Conservation (phyloP, 1,139 yeast genomes). For the Komagataea norvegica region DNA sequence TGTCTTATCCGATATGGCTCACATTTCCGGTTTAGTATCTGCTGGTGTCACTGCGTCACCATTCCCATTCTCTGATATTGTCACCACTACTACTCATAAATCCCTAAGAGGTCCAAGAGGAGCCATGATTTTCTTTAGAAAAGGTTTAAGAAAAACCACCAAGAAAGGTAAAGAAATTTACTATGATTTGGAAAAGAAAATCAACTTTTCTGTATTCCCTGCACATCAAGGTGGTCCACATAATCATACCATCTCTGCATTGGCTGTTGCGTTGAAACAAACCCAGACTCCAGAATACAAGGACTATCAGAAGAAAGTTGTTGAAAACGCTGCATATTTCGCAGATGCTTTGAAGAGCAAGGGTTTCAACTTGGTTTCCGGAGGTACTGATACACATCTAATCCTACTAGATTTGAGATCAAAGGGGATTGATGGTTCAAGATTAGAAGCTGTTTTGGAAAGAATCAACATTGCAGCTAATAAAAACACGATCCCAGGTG, state of each 20-base stretch:
- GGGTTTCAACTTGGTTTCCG: constrained; percentile 80
- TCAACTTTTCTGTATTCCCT: constrained; percentile 95
- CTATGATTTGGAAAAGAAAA: constrained; percentile 83
- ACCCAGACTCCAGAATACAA: constrained; percentile 81
- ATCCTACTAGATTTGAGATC: constrained; percentile 81
- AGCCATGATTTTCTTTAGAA: constrained; percentile 96
- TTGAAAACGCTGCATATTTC: constrained; percentile 72
- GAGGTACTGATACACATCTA: constrained; percentile 94
- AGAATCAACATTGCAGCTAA: constrained; percentile 89
- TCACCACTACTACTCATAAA: constrained; percentile 96
- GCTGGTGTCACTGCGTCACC: constrained; percentile 93
- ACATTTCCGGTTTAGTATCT: constrained; percentile 88
- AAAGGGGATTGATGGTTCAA: constrained; percentile 89
- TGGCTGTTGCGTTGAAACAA: constrained; percentile 92
- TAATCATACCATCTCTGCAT: constrained; percentile 93
- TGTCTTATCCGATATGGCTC: constrained; percentile 93
- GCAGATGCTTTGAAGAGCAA: constrained; percentile 61
- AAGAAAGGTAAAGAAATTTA: constrained; percentile 85
- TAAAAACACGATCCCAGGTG: constrained; percentile 96
- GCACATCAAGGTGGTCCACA: constrained; percentile 99
- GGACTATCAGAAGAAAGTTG: constrained; percentile 78
- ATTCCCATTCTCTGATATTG: constrained; percentile 90
- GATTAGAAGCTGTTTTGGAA: constrained; percentile 89
- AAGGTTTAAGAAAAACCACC: constrained; percentile 76
- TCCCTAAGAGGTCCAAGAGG: constrained; percentile 98